Evolutionary conservation across 257 asterid genomes (phyloP), one percentile per base, ranked within the genome.

Genomic region (Paraleonurus japonicus): DNA sequence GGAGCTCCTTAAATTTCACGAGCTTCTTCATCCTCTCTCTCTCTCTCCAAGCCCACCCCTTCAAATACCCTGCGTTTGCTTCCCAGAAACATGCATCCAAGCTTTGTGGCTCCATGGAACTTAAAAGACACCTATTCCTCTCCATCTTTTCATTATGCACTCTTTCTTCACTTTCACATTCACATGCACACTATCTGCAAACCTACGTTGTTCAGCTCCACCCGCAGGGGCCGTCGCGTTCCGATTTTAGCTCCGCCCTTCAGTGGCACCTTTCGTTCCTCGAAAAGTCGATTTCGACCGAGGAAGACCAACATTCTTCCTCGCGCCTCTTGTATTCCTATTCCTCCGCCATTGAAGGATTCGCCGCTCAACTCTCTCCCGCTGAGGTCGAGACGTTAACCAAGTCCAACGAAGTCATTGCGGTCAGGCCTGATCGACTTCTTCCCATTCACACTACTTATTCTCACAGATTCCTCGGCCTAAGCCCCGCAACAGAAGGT

Each of bases 201-300:
- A 85, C 96, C 72, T 93, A 89, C 78, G 87, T 93, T 17, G 86
- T 93, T 68, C 98, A 93, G 80, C 93, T 93, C 75, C 95, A 87
- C 53, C 96, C 96, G 0, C 74, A 82, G 2, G 89, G 79, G 11
- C 47, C 39, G 1, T 76, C 89, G 0, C 87, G 69, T 24, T 67
- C 88, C 5, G 26, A 41, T 8, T 89, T 82, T 45, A 24, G 72
- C 76, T 87, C 98, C n/a, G 82, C 72, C 67, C 86, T 72, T 41
- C 86, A 80, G 7, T 90, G 98, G 98, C 98, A 93, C 84, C 92
- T 86, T 19, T 93, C 96, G 0, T 77, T 90, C 75, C 81, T 93
- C 20, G 85, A 83, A 22, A 80, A 82, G 6, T 74, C 87, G 67
- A 55, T 84, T 63, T 78, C 86, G 0, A 16, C 48, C 1, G 76